phyloP scores from a whole-genome alignment of 2,329 filamentous ascomycete species.

The Karstenula rhodostoma region DNA sequence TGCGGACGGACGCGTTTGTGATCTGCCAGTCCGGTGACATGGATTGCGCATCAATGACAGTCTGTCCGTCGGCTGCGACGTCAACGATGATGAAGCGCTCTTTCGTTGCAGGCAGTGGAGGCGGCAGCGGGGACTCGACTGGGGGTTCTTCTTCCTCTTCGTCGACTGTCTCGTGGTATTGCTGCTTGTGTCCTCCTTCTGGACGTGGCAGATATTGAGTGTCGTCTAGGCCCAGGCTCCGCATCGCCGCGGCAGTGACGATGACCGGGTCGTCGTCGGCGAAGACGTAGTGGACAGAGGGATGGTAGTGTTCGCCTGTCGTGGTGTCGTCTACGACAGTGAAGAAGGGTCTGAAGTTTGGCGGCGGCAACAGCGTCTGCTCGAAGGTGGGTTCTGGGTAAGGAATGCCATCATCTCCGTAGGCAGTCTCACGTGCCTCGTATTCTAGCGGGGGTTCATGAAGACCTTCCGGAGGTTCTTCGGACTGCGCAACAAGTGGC shows the following conservation, averaged over 20 bases:
- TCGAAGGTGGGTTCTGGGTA: constrained; percentile 45
- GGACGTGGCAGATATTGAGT: constrained; percentile 48
- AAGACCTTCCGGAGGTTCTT: constrained; percentile 30
- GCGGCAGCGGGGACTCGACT: constrained; percentile 55
- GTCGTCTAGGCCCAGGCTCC: constrained; percentile 59
- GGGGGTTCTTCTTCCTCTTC: constrained; percentile 34
- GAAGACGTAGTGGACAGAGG: constrained; percentile 91
- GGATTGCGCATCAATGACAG: constrained; percentile 73
- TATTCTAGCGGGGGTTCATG: constrained; percentile 30
- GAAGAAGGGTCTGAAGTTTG: constrained; percentile 81
- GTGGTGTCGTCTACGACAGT: constrained; percentile 79
- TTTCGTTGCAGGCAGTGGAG: constrained; percentile 55
- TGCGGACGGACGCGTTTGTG: constrained; percentile 60
- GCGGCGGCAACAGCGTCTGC: constrained; percentile 49
- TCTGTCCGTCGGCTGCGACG: constrained; percentile 55
- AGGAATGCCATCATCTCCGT: constrained; percentile 38
- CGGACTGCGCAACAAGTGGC: constrained; percentile 31
- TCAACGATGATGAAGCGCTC: constrained; percentile 68
- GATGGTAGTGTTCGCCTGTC: constrained; percentile 80
- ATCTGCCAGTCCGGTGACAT: constrained; percentile 79
- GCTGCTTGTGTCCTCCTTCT: constrained; percentile 30
- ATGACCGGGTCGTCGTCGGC: constrained; percentile 86
- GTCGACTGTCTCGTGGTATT: constrained; percentile 29
- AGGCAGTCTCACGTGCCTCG: constrained; percentile 29
- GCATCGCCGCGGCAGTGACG: constrained; percentile 71